A percentile compares a stretch with the other conserved stretches of the same genome.
phyloP scores from a whole-genome alignment of 208 protist genomes.

The Blechomonas ayalai region DNA sequence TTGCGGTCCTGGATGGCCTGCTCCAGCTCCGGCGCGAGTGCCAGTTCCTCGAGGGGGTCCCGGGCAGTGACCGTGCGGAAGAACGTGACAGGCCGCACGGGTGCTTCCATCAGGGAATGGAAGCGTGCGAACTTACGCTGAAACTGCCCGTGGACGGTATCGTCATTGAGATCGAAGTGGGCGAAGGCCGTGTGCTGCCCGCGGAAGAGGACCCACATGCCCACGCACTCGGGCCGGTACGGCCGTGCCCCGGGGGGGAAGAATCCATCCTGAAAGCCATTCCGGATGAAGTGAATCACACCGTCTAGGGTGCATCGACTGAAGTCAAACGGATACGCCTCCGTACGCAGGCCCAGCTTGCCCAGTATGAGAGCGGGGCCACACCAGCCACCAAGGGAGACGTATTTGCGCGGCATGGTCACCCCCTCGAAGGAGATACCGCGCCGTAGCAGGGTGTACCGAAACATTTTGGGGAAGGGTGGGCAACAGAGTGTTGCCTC shows the following conservation, averaged over 20 bases:
- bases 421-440: slow-evolving; percentile 17
- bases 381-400: slow-evolving; percentile 76
- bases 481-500: too few species aligned
- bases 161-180: slow-evolving; percentile 71
- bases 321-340: slow-evolving; percentile 77
- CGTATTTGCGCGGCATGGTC: slow-evolving; percentile 32
- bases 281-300: slow-evolving; percentile 43
- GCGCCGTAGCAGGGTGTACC: neutral
- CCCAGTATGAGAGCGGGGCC: slow-evolving; percentile 65
- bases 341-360: slow-evolving; percentile 59
- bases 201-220: slow-evolving; percentile 68
- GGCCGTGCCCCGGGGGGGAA: slow-evolving; percentile 53
- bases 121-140: slow-evolving; percentile 44
- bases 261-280: slow-evolving; percentile 61
- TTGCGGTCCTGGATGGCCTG: slow-evolving; percentile 27
- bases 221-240: slow-evolving; percentile 69
- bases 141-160: slow-evolving; percentile 40
- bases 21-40: slow-evolving; percentile 23
- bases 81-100: slow-evolving; percentile 39
- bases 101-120: slow-evolving; percentile 23
- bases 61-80: slow-evolving; percentile 65
- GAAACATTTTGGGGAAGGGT: too few species aligned
- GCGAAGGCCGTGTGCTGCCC: slow-evolving; percentile 74
- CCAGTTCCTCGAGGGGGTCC: slow-evolving; percentile 46
- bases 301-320: slow-evolving; percentile 61